These are phyloP conservation scores for Tetragonia tetragonoides DNA, from an alignment of 148 eudicot species.

Conservation along the genomic window DNA sequence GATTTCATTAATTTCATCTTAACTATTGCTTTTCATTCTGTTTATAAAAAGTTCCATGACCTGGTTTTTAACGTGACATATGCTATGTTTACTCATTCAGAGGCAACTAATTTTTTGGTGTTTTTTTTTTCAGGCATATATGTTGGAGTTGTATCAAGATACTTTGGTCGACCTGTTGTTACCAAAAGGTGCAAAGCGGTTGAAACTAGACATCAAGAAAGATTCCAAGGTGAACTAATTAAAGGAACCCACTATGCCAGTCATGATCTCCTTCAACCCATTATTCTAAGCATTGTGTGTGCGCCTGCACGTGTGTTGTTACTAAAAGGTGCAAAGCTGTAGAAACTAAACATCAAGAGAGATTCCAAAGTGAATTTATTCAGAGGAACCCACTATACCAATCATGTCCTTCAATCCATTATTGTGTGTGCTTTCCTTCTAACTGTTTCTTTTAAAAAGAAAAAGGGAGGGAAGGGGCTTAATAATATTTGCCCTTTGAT, in stretches of 20 bases:
- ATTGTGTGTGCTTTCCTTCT: background rate
- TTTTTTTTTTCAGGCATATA: slow-evolving; percentile 56
- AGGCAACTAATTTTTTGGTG: background rate
- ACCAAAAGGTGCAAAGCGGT: slow-evolving; percentile 70
- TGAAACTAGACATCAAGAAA: slow-evolving; percentile 81
- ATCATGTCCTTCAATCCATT: background rate
- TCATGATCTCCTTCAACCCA: background rate
- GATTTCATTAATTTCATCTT: background rate
- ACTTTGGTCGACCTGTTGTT: slow-evolving; percentile 78
- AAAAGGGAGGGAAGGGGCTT: background rate
- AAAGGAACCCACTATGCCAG: background rate
- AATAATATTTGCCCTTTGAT: background rate
- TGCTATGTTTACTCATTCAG: background rate
- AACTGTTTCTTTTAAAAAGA: background rate
- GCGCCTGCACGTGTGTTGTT: too few relatives aligned
- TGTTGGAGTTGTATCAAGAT: slow-evolving; percentile 97
- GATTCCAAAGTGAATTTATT: background rate
- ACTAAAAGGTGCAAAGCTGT: too few relatives aligned
- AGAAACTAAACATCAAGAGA: too few relatives aligned
- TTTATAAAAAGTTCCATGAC: background rate
- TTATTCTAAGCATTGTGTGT: background rate
- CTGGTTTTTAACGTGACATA: background rate
- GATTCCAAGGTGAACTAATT: slow-evolving; percentile 70
- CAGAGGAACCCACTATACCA: background rate
- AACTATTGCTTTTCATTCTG: background rate